Evolutionary conservation across 768 basidiomycete species (phyloP), one percentile per base, ranked within the genome.

Genomic region (Podaxis carcinomalis): DNA sequence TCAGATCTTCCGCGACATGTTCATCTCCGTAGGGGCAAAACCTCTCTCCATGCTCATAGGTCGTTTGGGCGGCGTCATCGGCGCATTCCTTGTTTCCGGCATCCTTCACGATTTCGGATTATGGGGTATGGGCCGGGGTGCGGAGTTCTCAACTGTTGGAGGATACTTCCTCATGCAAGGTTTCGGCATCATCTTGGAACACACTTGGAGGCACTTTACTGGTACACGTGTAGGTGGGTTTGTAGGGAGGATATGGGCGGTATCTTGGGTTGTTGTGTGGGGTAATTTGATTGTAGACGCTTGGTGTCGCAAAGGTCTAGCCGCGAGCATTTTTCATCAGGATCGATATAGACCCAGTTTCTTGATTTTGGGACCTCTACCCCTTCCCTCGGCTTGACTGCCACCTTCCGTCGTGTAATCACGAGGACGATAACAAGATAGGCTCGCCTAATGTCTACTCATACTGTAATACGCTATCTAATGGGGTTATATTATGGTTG

Each of bases 161-260:
- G 81, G 79, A 1, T 87, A 83, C 68, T 90, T 88, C 67, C 42
- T 88, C 50, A 69, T 84, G 67, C 84, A 81, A 63, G 86, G 80
- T 10, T 65, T 84, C 0, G 85, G 84, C 1, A 64, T 83, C 6
- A 53, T 81, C 1, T 47, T 84, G 35, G 88, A 90, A 69, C 65
- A 70, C 21, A 56, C 68, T 7, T 89, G 78, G 79, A 78, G 73
- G 63, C 64, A 60, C 1, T 50, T 67, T 1, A 83, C 80, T 0
- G 81, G 85, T n/a, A 67, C 61, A 46, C 74, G 74, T 40, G 81
- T 85, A 4, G 68, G 71, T 42, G 89, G 87, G 3, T 55, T 73
- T 57, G 3, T 67, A 0, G 87, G 88, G 3, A 74, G 76, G 70
- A 28, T 80, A 14, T 91, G 88, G 89, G 72, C 77, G 1, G 62